Evolutionary conservation across 768 basidiomycete genomes (phyloP).

Genomic region (Mycena alexandri): DNA sequence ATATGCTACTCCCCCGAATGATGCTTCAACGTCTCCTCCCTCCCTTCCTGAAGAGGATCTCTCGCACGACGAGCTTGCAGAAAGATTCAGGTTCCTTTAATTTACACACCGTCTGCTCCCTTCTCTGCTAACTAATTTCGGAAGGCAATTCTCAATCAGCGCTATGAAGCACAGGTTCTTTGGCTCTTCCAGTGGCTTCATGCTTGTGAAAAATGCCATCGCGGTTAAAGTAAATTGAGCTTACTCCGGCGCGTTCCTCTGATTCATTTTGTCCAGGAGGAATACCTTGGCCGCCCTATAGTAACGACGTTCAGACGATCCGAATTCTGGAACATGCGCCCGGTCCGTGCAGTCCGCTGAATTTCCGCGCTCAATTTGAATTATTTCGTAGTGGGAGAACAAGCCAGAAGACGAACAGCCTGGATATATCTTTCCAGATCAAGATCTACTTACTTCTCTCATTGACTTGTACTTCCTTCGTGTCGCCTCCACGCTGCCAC

Average conservation of each 20-base stretch:
- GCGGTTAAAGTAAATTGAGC: slow-evolving; percentile 51
- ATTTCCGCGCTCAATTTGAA: not conserved
- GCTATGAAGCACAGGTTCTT: slow-evolving; percentile 54
- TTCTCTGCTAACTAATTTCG: no score
- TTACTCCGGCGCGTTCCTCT: no score
- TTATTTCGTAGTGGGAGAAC: slow-evolving; percentile 54
- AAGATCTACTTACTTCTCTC: slow-evolving; percentile 61
- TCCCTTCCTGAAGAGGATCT: slow-evolving; percentile 45
- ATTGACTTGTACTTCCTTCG: slow-evolving; percentile 70
- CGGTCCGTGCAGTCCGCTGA: slow-evolving; percentile 16
- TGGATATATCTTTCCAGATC: slow-evolving; percentile 59
- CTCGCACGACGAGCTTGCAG: slow-evolving; percentile 48
- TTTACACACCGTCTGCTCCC: no score
- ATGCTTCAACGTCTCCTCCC: slow-evolving; percentile 20
- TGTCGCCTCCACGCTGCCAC: slow-evolving; percentile 63
- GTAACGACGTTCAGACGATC: slow-evolving; percentile 26
- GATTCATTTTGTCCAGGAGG: slow-evolving; percentile 21
- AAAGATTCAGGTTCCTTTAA: slow-evolving; percentile 40
- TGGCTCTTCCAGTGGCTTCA: slow-evolving; percentile 58
- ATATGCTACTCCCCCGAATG: slow-evolving; percentile 26
- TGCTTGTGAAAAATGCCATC: slow-evolving; percentile 58
- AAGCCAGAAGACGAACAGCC: slow-evolving; percentile 42
- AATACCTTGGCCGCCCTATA: slow-evolving; percentile 22
- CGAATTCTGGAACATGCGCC: slow-evolving; percentile 40
- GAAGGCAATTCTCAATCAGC: slow-evolving; percentile 44